phyloP scores from a whole-genome alignment of 345 rosid species.

The Linum usitatissimum region DNA sequence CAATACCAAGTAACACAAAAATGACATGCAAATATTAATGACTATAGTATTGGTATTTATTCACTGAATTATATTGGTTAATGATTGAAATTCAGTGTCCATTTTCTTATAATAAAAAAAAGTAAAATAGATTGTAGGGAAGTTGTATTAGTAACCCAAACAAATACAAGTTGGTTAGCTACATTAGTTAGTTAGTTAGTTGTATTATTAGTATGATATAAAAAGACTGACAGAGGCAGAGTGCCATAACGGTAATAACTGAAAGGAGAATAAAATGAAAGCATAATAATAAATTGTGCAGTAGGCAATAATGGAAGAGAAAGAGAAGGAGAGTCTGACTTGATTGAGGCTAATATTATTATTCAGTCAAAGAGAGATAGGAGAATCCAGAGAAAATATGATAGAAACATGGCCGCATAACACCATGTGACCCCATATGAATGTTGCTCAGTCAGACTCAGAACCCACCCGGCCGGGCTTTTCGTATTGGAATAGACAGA shows the following conservation, averaged over 20 bases:
- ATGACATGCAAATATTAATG: too few relatives aligned
- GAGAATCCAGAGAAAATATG: not conserved
- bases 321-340: not conserved
- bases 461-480: not conserved
- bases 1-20: too few relatives aligned
- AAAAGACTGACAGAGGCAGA: not conserved
- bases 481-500: too few relatives aligned
- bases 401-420: not conserved
- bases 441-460: not conserved
- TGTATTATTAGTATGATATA: too few relatives aligned
- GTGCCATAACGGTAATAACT: not conserved
- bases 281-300: not conserved
- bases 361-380: not conserved
- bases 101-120: too few relatives aligned
- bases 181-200: too few relatives aligned
- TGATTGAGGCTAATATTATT: not conserved
- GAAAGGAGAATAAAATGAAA: not conserved
- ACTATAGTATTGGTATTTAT: too few relatives aligned
- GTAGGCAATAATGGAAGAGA: not conserved
- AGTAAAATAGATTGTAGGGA: too few relatives aligned
- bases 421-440: not conserved
- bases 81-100: too few relatives aligned
- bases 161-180: too few relatives aligned
- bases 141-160: too few relatives aligned
- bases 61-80: too few relatives aligned